phyloP scores from a whole-genome alignment of 1,139 yeast genomes.

The Yamadazyma membranifaciens region DNA sequence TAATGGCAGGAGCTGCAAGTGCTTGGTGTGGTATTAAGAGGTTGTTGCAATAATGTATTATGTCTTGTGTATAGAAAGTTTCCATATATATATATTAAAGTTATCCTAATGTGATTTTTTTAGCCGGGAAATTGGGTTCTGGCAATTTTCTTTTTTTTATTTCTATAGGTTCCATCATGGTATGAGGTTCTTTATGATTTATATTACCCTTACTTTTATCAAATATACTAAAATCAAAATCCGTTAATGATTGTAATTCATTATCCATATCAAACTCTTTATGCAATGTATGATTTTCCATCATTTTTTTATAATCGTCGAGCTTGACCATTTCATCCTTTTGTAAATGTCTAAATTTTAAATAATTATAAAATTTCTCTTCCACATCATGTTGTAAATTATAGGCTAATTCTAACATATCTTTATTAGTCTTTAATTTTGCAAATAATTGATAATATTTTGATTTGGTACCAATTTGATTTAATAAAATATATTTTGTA shows the following conservation, averaged over 20 bases:
- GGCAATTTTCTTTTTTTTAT: slow-evolving; percentile 1
- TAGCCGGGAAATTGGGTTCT: neutral
- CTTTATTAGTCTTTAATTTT: slow-evolving; percentile 55
- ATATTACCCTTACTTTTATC: neutral
- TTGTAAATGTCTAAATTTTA: slow-evolving; percentile 35
- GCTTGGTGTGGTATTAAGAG: slow-evolving; percentile 87
- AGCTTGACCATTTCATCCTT: slow-evolving; percentile 25
- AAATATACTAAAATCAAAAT: slow-evolving; percentile 4
- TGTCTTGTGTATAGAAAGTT: slow-evolving; percentile 18
- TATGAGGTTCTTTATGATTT: neutral
- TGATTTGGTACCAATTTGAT: slow-evolving; percentile 80
- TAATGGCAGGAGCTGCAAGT: slow-evolving; percentile 89
- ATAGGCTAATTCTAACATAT: slow-evolving; percentile 36
- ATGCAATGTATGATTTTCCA: slow-evolving; percentile 1
- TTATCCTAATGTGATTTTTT: slow-evolving; percentile 3
- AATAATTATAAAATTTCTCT: slow-evolving; percentile 22
- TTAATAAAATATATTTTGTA: slow-evolving; percentile 74
- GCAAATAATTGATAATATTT: slow-evolving; percentile 57
- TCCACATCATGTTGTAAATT: slow-evolving; percentile 23
- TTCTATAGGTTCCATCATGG: neutral
- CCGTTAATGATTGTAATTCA: slow-evolving; percentile 5
- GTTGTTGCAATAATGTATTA: slow-evolving; percentile 23
- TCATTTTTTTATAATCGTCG: slow-evolving; percentile 19
- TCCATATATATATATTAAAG: neutral
- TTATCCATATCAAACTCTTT: neutral